A percentile compares a stretch with the other conserved stretches of the same genome.
phyloP scores from a whole-genome alignment of 2,329 filamentous ascomycete genomes.

The Raffaelea arxii region DNA sequence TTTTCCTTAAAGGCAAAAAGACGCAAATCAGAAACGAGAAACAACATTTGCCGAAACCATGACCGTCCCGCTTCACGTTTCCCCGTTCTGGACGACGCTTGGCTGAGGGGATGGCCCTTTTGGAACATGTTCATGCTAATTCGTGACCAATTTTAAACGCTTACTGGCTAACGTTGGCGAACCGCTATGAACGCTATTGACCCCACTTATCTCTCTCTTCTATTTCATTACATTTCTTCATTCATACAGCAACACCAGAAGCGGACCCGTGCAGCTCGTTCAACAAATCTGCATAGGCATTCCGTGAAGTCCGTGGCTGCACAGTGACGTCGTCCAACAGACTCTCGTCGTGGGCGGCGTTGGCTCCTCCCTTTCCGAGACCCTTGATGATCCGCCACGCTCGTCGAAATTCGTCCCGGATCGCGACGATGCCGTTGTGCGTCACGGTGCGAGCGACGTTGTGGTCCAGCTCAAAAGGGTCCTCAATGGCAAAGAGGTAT shows the following conservation, averaged over 20 bases:
- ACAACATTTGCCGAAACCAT: too few relatives aligned
- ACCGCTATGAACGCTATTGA: too few relatives aligned
- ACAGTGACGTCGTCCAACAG: conserved; percentile 40
- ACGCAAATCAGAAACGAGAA: too few relatives aligned
- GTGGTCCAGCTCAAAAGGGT: conserved; percentile 81
- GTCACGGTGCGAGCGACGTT: conserved; percentile 84
- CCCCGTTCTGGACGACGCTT: too few relatives aligned
- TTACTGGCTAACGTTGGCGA: too few relatives aligned
- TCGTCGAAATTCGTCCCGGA: conserved; percentile 74
- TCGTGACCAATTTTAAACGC: too few relatives aligned
- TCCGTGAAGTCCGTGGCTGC: conserved; percentile 22
- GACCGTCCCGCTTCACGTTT: too few relatives aligned
- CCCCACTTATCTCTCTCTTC: too few relatives aligned
- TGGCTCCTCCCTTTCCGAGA: conserved; percentile 33
- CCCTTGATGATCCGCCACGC: conserved; percentile 62
- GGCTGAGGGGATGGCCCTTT: too few relatives aligned
- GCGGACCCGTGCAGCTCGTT: conserved; percentile 27
- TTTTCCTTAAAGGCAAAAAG: too few relatives aligned
- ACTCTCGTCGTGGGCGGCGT: conserved; percentile 25
- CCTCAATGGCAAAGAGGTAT: conserved; percentile 83
- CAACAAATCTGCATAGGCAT: conserved; percentile 26
- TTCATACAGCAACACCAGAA: not conserved
- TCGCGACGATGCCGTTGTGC: conserved; percentile 69
- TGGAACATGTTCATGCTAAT: too few relatives aligned
- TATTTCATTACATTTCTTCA: too few relatives aligned